These are phyloP conservation scores for Sclerotinia minor DNA, from an alignment of 2,329 filamentous ascomycete genomes.

Conservation along the genomic window DNA sequence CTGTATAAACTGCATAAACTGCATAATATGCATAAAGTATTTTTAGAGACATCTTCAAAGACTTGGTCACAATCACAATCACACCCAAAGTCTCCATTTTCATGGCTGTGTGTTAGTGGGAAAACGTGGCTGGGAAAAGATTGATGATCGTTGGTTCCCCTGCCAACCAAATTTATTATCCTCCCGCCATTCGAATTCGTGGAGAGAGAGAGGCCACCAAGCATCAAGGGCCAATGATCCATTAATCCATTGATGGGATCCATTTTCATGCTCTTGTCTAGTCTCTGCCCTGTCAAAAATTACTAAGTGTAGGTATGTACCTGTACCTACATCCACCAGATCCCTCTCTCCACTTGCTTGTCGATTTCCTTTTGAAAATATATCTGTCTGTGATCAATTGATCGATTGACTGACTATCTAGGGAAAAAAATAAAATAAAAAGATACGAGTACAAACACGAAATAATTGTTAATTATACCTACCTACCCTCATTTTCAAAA, in stretches of 20 bases:
- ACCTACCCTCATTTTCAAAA: no score
- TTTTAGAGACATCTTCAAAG: not conserved
- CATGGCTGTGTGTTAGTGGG: not conserved
- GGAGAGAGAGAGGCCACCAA: no score
- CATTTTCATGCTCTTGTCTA: slow-evolving; percentile 16
- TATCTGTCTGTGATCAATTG: no score
- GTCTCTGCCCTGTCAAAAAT: not conserved
- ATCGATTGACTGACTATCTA: not conserved
- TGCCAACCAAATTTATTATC: not conserved
- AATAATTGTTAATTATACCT: no score
- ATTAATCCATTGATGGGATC: no score
- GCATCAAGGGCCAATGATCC: no score
- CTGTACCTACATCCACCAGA: not conserved
- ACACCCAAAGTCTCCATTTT: not conserved
- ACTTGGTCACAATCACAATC: not conserved
- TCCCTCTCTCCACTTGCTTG: slow-evolving; percentile 11
- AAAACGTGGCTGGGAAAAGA: slow-evolving; percentile 13
- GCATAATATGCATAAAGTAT: slow-evolving; percentile 2
- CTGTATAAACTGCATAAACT: no score
- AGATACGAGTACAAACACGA: no score
- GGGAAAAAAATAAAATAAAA: no score
- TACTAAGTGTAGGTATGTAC: not conserved
- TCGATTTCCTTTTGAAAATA: not conserved
- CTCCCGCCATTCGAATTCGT: slow-evolving; percentile 21
- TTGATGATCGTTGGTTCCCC: not conserved